phyloP scores from a whole-genome alignment of 805 yeast species.

The Saccharomycopsis amapae region DNA sequence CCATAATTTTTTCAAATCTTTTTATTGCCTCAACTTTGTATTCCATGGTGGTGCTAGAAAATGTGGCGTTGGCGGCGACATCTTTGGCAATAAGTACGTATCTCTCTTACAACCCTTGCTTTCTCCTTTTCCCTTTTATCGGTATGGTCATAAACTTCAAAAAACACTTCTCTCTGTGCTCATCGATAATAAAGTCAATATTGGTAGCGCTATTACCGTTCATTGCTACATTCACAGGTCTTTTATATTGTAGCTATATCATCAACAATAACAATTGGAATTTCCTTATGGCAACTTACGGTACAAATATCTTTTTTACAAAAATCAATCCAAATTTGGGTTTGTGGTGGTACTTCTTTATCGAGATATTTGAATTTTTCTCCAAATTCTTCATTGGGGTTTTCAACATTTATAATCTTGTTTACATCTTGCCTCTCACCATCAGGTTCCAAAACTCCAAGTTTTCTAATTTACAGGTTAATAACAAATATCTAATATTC shows the following conservation, averaged over 20 bases:
- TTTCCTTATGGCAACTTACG: conserved; percentile 50
- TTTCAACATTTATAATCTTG: conserved; percentile 66
- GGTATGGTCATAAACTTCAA: conserved; percentile 26
- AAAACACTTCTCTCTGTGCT: not conserved
- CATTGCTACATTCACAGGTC: conserved; percentile 24
- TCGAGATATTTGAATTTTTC: conserved; percentile 90
- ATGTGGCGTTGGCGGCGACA: conserved; percentile 37
- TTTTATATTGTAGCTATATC: conserved; percentile 35
- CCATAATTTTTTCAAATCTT: conserved; percentile 54
- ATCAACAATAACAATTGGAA: conserved; percentile 34
- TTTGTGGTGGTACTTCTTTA: conserved; percentile 97
- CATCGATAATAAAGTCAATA: conserved; percentile 3
- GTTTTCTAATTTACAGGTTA: conserved; percentile 15
- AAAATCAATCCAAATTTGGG: conserved; percentile 89
- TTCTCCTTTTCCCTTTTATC: conserved; percentile 45
- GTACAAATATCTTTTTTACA: conserved; percentile 48
- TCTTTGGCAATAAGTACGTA: conserved; percentile 58
- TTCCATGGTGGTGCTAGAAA: conserved; percentile 33
- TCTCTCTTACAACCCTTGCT: conserved; percentile 36
- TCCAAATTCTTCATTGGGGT: conserved; percentile 74
- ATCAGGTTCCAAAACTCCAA: conserved; percentile 43
- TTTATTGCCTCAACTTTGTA: conserved; percentile 42
- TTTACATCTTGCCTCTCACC: conserved; percentile 68
- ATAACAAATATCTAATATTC: conserved; percentile 47
- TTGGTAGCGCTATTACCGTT: conserved; percentile 29